Evolutionary conservation across 2,329 filamentous ascomycete genomes (phyloP), one percentile per base, ranked within the genome.

Genomic region (Magnaporthiopsis poae): DNA sequence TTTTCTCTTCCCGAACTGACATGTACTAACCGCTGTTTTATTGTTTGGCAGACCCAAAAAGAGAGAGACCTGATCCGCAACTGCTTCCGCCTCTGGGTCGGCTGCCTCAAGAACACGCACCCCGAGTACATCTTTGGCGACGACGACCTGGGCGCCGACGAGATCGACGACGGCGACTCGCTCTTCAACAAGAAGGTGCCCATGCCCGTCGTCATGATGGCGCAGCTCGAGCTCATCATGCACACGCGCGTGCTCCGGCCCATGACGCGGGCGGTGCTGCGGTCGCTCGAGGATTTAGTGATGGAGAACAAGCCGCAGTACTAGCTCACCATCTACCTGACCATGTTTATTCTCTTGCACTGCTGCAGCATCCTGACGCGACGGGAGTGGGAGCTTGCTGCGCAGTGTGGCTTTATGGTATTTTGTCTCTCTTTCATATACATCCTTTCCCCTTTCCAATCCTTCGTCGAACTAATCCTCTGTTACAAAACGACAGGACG

Each of bases 201-300:
- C 4, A 71, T 71, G 68, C 70, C 70, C 4, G 61, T 69, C 31
- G 60, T 72, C 52, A 71, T 72, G 66, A 70, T 70, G 9, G 70
- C 71, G 1, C 71, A 72, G 65, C 68, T 72, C 31, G 71, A 72
- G 64, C 70, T 70, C 62, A 72, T 72, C 67, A 71, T 70, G 27
- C 70, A 70, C 66, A 71, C 69, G 1, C 69, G 64, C 1, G 68
- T 72, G 13, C 63, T 72, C 9, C 63, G 68, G 29, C 71, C 71
- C 7, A 67, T 69, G 67, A 69, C 67, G 62, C 72, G 68, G 56
- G 63, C 68, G 2, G 68, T 72, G 13, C 67, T 72, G 11, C 69
- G 68, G 33, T 67, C 69, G 61, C 68, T 72, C 5, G 69, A 71
- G 46, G 67, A 71, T 29, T 61, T 71, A 59, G 68, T 72, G 0